Evolutionary conservation across 1,284 basidiomycete species (phyloP).

Genomic region (Rhodotorula sp.): DNA sequence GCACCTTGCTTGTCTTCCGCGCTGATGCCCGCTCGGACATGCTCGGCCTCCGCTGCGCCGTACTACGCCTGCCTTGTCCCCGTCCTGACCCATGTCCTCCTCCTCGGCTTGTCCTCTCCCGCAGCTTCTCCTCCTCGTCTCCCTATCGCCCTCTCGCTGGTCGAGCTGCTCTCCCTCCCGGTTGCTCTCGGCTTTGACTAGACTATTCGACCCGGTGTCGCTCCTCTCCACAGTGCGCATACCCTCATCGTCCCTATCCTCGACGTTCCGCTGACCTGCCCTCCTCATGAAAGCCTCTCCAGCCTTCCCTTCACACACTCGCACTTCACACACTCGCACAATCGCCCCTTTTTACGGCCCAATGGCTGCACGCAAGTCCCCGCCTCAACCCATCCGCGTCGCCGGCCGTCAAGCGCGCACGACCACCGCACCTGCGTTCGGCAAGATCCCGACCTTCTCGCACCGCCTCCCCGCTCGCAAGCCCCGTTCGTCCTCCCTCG

Average conservation of each 20-base stretch:
- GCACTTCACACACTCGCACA: neutral
- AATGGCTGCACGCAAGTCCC: slow-evolving; percentile 12
- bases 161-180: neutral
- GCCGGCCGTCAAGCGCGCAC: neutral
- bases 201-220: neutral
- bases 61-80: neutral
- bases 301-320: neutral
- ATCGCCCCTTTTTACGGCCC: neutral
- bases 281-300: neutral
- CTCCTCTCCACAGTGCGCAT: neutral
- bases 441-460: slow-evolving; percentile 25
- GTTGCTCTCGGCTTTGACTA: neutral
- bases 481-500: neutral
- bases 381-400: slow-evolving; percentile 21
- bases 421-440: slow-evolving; percentile 3
- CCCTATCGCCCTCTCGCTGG: neutral
- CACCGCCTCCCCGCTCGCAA: slow-evolving; percentile 12
- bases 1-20: neutral
- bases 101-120: neutral
- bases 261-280: neutral
- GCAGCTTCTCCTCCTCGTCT: neutral
- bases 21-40: neutral
- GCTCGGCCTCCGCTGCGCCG: neutral
- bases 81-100: neutral
- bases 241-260: neutral